These are phyloP conservation scores for Boletus rubroflammeus DNA, from an alignment of 768 basidiomycete species.

Conservation along the genomic window DNA sequence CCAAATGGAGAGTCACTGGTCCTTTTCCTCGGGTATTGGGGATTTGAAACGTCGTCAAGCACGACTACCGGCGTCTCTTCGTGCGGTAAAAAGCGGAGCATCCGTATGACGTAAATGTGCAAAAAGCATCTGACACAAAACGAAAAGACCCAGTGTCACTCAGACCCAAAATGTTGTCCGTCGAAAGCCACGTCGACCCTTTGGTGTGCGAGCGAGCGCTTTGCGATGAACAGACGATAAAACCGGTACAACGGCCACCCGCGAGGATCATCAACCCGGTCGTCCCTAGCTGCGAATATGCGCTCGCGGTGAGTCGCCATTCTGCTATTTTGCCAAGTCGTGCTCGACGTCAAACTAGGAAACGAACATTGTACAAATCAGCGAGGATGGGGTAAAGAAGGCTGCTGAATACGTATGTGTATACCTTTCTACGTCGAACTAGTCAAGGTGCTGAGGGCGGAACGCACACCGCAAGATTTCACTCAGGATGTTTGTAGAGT, in stretches of 20 bases:
- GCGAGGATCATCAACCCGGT: conserved; percentile 50
- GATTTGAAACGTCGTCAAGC: neutral
- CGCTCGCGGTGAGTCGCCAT: conserved; percentile 45
- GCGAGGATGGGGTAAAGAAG: conserved; percentile 53
- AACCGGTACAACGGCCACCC: neutral
- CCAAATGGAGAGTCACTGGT: neutral
- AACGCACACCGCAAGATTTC: conserved; percentile 50
- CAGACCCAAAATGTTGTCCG: conserved; percentile 16
- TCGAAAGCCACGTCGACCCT: conserved; percentile 6
- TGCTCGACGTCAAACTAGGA: conserved; percentile 37
- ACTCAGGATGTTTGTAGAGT: conserved; percentile 51
- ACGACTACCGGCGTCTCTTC: neutral
- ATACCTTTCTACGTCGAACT: conserved; percentile 1
- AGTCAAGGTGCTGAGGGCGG: conserved; percentile 4
- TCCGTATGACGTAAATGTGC: conserved; percentile 4
- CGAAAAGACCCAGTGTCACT: neutral
- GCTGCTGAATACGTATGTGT: conserved; percentile 63
- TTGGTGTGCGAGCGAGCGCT: neutral
- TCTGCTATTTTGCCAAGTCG: neutral
- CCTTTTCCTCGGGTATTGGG: neutral
- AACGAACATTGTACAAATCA: conserved; percentile 57
- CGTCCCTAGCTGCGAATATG: conserved; percentile 52
- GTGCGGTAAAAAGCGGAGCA: neutral
- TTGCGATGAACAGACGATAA: neutral
- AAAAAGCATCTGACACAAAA: neutral